Conservation (phyloP, 331 rosid species). For the Pyracantha coccinea region DNA sequence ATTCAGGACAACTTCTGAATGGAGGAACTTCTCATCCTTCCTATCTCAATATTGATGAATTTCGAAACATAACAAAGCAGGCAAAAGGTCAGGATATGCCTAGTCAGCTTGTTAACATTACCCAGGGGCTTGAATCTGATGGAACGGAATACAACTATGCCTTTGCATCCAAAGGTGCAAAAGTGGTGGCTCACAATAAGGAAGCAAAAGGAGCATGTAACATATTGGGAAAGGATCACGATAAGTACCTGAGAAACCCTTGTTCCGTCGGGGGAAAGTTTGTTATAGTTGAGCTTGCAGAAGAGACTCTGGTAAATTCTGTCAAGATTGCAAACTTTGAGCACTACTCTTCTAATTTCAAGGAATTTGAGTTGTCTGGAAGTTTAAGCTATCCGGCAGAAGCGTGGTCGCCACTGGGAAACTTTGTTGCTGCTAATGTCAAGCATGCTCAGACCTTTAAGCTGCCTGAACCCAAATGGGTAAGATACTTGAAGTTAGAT, state of each 20-base stretch:
- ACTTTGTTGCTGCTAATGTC: conserved; percentile 63
- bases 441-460: conserved; percentile 72
- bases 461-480: conserved; percentile 77
- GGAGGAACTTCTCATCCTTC: conserved; percentile 27
- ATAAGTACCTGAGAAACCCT: conserved; percentile 84
- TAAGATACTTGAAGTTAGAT: conserved; percentile 65
- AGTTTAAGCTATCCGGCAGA: conserved; percentile 74
- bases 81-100: conserved; percentile 22
- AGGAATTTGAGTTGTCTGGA: conserved; percentile 63
- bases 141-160: conserved; percentile 82
- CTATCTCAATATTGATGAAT: conserved; percentile 45
- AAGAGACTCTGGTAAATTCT: conserved; percentile 73
- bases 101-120: conserved; percentile 37
- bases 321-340: conserved; percentile 84
- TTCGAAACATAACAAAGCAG: conserved; percentile 32
- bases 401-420: conserved; percentile 51
- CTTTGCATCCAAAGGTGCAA: conserved; percentile 83
- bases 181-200: conserved; percentile 81
- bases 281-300: conserved; percentile 83
- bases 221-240: conserved; percentile 69
- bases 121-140: conserved; percentile 70
- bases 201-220: conserved; percentile 85
- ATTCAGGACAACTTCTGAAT: conserved; percentile 11
- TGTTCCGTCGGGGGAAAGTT: conserved; percentile 72
- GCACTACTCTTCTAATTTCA: conserved; percentile 86